Base-by-base conservation (phyloP, 495 filamentous ascomycete genomes). In the Terfezia boudieri region DNA sequence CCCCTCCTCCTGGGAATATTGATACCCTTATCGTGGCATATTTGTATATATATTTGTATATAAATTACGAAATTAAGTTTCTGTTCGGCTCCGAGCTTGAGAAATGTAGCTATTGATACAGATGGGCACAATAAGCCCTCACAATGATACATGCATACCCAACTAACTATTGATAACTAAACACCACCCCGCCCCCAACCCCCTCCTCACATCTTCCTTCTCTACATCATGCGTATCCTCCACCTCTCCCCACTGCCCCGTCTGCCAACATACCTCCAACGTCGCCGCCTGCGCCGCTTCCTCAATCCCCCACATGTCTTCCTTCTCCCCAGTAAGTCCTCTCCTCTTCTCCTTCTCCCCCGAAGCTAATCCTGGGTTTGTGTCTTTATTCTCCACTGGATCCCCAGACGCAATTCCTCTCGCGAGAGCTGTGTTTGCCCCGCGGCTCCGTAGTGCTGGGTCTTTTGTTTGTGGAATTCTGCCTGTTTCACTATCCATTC, bases 191-290 rank as follows among this genome's bases (percentile, higher is more conserved):
- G 57, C 62, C 17, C 88, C 90, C 56, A 98, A 67, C 70, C 94
- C 90, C 59, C 90, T 75, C 67, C 75, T 76, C 60, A 96, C 46
- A 69, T 98, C 90, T 69, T 93, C 90, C 67, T 79, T 86, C 61
- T 94, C 81, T 2, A 98, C 90, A 76, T 98, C 90, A 69, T 98
- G 92, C 43, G 87, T 93, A 69, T 98, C 90, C 68, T 98, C 92
- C 4, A 98, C 90, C 71, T 92, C 87, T 1, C 90, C 90, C 87
- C 90, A 96, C 70, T 79, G 75, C 14, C 77, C 70, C 6, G 82
- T 93, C 74, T 98, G 90, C 81, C 84, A 95, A 58, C 74, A 73
- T 16, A 94, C 85, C 72, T 98, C 90, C 20, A 90, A 59, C 58
- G 76, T 92, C 4, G 80, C 79, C 23, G 86, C 78, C 66, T 76